A percentile compares a stretch with the other conserved stretches of the same genome.
These are phyloP conservation scores for Hypoxylon crocopeplum DNA, from an alignment of 495 filamentous ascomycete genomes.

Conservation along the genomic window DNA sequence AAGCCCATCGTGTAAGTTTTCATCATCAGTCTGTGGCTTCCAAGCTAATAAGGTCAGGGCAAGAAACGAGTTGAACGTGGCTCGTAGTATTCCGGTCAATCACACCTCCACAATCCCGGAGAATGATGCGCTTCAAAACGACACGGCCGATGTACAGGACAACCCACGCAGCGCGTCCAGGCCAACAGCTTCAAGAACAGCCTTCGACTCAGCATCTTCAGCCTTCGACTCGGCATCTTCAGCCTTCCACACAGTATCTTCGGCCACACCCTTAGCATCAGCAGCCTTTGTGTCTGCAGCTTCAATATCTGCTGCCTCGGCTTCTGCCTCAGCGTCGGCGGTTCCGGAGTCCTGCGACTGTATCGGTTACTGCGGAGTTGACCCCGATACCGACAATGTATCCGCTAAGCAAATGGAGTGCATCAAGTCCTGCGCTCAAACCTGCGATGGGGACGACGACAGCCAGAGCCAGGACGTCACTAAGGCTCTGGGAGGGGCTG, in stretches of 20 bases:
- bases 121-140: background rate
- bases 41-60: conserved; percentile 13
- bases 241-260: background rate
- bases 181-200: too few relatives aligned
- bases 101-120: background rate
- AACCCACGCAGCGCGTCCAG: background rate
- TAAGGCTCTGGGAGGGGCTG: background rate
- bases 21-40: background rate
- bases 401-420: conserved; percentile 13
- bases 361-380: conserved; percentile 4
- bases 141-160: background rate
- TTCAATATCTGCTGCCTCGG: background rate
- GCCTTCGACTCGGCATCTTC: background rate
- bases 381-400: background rate
- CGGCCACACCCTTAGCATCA: too few relatives aligned
- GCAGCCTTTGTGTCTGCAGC: background rate
- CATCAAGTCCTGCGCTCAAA: conserved; percentile 5
- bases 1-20: conserved; percentile 27
- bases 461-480: background rate
- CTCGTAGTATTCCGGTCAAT: background rate
- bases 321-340: background rate
- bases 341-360: conserved; percentile 13
- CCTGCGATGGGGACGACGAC: conserved; percentile 22
- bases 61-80: background rate
- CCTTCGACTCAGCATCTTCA: too few relatives aligned